phyloP scores from a whole-genome alignment of 2,329 filamentous ascomycete genomes.

The Colletotrichum brevisporum region DNA sequence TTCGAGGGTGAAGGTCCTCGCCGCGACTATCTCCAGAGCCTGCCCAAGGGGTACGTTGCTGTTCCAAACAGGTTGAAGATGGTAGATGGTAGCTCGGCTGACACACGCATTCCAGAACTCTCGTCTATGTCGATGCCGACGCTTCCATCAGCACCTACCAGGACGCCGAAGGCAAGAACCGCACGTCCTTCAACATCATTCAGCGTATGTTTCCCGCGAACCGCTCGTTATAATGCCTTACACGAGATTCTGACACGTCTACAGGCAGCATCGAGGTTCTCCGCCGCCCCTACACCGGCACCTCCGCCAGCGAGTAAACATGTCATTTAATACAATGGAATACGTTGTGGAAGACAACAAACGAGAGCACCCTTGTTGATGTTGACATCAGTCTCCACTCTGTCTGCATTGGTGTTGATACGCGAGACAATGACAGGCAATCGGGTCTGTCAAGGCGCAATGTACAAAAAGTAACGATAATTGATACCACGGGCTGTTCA shows the following conservation, averaged over 20 bases:
- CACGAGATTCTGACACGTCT: conserved; percentile 39
- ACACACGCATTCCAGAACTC: conserved; percentile 66
- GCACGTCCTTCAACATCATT: conserved; percentile 75
- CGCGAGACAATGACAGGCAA: conserved; percentile 28
- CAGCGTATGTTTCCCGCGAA: conserved; percentile 77
- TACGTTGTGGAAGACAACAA: conserved; percentile 8
- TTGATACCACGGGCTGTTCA: conserved; percentile 34
- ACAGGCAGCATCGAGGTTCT: conserved; percentile 62
- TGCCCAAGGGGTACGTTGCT: conserved; percentile 85
- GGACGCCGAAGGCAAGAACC: conserved; percentile 78
- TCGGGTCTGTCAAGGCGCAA: conserved; percentile 14
- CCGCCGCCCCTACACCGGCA: conserved; percentile 54
- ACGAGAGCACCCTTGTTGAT: conserved; percentile 12
- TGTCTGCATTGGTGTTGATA: conserved; percentile 22
- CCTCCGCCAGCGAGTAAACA: conserved; percentile 40
- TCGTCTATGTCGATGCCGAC: conserved; percentile 89
- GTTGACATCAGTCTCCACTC: conserved; percentile 20
- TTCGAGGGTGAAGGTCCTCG: conserved; percentile 78
- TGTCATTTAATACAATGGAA: not conserved
- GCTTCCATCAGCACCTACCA: conserved; percentile 77
- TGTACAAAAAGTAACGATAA: conserved; percentile 37
- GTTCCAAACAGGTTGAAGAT: conserved; percentile 43
- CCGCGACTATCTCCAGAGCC: conserved; percentile 78
- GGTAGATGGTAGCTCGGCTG: not conserved
- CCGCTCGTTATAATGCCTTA: not conserved